phyloP scores from a whole-genome alignment of 805 yeast species.

The Candida peoriensis region DNA sequence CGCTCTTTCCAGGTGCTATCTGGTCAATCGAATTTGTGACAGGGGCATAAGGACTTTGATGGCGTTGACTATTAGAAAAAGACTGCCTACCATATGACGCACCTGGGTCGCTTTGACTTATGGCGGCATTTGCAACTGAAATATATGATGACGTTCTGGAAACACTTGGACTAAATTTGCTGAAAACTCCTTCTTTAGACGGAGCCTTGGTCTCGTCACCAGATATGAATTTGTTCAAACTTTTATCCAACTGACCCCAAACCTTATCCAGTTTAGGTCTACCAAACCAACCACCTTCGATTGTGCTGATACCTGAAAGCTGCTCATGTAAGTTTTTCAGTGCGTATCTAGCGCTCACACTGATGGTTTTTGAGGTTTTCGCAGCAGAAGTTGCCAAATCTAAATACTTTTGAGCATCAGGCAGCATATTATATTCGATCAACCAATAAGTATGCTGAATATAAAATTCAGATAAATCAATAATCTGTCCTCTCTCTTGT shows the following conservation, averaged over 20 bases:
- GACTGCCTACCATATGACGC: not conserved
- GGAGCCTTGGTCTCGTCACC: constrained; percentile 63
- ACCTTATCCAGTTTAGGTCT: constrained; percentile 73
- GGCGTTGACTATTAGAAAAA: no score
- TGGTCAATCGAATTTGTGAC: no score
- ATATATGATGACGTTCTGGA: constrained; percentile 43
- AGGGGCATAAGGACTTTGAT: constrained; percentile 6
- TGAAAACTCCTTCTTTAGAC: constrained; percentile 50
- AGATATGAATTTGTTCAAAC: constrained; percentile 72
- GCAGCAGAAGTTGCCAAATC: constrained; percentile 43
- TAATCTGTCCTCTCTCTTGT: constrained; percentile 21
- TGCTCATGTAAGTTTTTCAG: constrained; percentile 39
- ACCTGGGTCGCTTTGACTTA: not conserved
- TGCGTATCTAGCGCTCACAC: constrained; percentile 28
- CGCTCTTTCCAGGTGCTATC: no score
- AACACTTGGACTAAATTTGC: constrained; percentile 65
- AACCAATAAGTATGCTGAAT: constrained; percentile 62
- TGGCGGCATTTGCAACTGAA: constrained; percentile 14
- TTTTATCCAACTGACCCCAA: constrained; percentile 85
- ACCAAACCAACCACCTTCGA: constrained; percentile 71
- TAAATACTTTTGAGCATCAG: constrained; percentile 58
- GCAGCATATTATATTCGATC: constrained; percentile 58
- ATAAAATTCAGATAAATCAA: constrained; percentile 54
- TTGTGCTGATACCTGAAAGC: constrained; percentile 41
- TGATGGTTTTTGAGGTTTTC: constrained; percentile 34